These are phyloP conservation scores for Tolypocladium ovalisporum DNA, from an alignment of 2,329 filamentous ascomycete genomes.

Conservation along the genomic window DNA sequence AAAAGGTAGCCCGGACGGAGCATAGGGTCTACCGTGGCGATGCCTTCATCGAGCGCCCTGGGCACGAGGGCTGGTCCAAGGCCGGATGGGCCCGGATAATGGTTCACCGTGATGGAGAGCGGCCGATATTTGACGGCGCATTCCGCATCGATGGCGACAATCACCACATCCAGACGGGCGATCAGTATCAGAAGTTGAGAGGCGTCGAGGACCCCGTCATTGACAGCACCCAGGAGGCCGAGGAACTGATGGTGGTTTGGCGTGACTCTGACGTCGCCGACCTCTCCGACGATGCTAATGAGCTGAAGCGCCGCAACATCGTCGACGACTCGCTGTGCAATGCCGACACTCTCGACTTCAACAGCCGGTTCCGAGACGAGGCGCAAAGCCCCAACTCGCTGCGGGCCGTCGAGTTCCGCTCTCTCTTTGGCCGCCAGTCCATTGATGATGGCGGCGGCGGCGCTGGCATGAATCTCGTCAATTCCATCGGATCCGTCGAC, in stretches of 20 bases:
- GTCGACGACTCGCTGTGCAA: slow-evolving; percentile 46
- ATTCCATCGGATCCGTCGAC: slow-evolving; percentile 67
- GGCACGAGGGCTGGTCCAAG: slow-evolving; percentile 58
- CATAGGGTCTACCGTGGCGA: slow-evolving; percentile 80
- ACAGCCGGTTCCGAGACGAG: slow-evolving; percentile 55
- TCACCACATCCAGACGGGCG: slow-evolving; percentile 73
- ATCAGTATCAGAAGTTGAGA: slow-evolving; percentile 63
- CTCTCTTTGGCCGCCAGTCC: slow-evolving; percentile 63
- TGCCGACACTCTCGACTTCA: slow-evolving; percentile 71
- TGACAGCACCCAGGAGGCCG: slow-evolving; percentile 31
- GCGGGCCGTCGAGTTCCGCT: slow-evolving; percentile 49
- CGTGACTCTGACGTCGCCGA: slow-evolving; percentile 72
- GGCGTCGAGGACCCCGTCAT: slow-evolving; percentile 61
- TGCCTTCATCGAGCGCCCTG: slow-evolving; percentile 55
- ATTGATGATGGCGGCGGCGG: slow-evolving; percentile 58
- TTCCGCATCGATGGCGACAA: slow-evolving; percentile 74
- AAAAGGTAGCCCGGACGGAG: slow-evolving; percentile 58
- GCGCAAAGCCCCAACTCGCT: slow-evolving; percentile 38
- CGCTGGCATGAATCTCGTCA: slow-evolving; percentile 61
- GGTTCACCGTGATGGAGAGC: slow-evolving; percentile 61
- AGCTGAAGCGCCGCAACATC: slow-evolving; percentile 51
- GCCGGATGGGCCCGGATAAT: slow-evolving; percentile 82
- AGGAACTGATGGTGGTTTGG: slow-evolving; percentile 83
- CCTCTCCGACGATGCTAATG: slow-evolving; percentile 32
- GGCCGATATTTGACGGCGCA: slow-evolving; percentile 80